Conservation (phyloP, 805 yeast genomes). For the Yarrowia sp. region DNA sequence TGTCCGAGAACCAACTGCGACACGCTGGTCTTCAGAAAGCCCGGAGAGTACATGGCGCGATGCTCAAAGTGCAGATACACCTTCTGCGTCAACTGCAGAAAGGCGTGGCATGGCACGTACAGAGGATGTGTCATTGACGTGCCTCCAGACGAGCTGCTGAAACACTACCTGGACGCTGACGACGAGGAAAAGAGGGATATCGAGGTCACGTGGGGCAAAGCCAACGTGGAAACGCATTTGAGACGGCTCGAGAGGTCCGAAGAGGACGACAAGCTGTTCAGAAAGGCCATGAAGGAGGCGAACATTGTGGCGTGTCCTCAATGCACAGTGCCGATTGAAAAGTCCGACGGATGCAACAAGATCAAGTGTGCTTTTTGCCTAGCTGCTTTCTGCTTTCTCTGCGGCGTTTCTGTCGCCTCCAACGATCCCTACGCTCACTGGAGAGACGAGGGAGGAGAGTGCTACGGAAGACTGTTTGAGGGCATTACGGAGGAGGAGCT, state of each 20-base stretch:
- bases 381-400: not conserved
- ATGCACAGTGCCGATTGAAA: not conserved
- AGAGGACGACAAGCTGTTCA: not conserved
- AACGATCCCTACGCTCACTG: conserved; percentile 1
- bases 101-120: conserved; percentile 17
- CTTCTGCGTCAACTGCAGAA: conserved; percentile 22
- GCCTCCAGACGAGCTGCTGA: not conserved
- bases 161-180: not conserved
- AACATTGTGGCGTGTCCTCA: not conserved
- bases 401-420: not conserved
- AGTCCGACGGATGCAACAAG: conserved; percentile 17
- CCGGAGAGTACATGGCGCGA: conserved; percentile 8
- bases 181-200: not conserved
- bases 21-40: not conserved
- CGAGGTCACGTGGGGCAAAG: conserved; percentile 16
- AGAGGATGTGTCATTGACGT: not conserved
- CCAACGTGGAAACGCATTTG: not conserved
- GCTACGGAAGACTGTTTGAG: not conserved
- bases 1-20: conserved; percentile 2
- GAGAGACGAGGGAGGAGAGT: not conserved
- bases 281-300: conserved; percentile 6
- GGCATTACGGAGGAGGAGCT: conserved; percentile 17
- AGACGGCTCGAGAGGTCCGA: not conserved
- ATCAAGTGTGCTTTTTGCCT: not conserved
- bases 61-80: conserved; percentile 6